Base-by-base conservation (phyloP, 371 early-diverging fungal genomes). In the Sporodiniella umbellata region DNA sequence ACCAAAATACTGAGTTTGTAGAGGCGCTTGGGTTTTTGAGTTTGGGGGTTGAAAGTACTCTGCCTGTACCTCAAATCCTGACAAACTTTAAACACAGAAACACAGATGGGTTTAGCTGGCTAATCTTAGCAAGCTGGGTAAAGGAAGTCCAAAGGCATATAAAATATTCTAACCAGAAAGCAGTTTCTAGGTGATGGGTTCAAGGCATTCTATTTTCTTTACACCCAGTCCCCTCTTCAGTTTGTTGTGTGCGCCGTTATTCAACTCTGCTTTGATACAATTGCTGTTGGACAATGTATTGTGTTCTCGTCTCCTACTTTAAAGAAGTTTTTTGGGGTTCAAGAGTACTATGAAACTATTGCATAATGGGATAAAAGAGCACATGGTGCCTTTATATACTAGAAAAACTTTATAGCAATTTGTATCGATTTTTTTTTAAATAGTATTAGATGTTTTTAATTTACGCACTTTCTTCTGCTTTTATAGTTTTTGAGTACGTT, bases 101-200 rank as follows among this genome's bases (percentile, higher is more conserved):
- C 3, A 79, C 80, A 0, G 69, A 69, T 14, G 85, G 85, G 30
- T 85, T 85, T 64, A 81, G 78, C 51, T 22, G 58, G 12, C 42
- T 75, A 17, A 64, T 75, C 19, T 56, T 72, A 28, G 70, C 50
- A n/a, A 67, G 58, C 37, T 75, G 76, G 76, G 76, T 75, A 67
- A 52, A 23, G 17, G 33, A n/a, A n/a, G n/a, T n/a, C n/a, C n/a
- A n/a, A n/a, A n/a, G n/a, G n/a, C n/a, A n/a, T n/a, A n/a, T n/a
- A n/a, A n/a, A n/a, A n/a, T n/a, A n/a, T n/a, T n/a, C n/a, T n/a
- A n/a, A n/a, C n/a, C n/a, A n/a, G n/a, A n/a, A n/a, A n/a, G n/a
- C 59, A 73, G 85, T 76, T 81, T 28, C 37, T 81, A 48, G 86
- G 86, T 33, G 86, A 86, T 55, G 66, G 76, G 6, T 83, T 83